These are phyloP conservation scores for Abrus precatorius DNA, from an alignment of 306 rosid species.

Conservation along the genomic window DNA sequence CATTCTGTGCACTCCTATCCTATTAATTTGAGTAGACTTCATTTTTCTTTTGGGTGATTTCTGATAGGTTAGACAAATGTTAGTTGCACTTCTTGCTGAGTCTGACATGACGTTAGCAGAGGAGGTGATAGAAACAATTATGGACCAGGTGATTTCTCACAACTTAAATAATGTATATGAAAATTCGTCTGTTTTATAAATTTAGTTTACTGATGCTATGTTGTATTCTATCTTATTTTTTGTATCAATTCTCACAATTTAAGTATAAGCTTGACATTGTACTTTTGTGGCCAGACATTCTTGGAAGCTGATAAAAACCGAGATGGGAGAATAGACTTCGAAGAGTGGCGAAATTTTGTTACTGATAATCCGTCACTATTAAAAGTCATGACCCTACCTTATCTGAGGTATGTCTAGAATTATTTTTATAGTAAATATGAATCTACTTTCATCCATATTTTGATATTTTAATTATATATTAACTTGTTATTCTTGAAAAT, in stretches of 20 bases:
- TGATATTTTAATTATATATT: slow-evolving; percentile 4
- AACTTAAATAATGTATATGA: background rate
- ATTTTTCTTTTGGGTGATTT: slow-evolving; percentile 21
- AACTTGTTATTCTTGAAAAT: slow-evolving; percentile 41
- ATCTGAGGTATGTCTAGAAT: slow-evolving; percentile 65
- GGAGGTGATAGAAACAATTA: slow-evolving; percentile 82
- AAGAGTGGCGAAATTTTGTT: slow-evolving; percentile 81
- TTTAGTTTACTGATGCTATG: background rate
- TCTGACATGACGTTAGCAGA: slow-evolving; percentile 97
- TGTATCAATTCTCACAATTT: background rate
- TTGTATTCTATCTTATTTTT: slow-evolving; percentile 11
- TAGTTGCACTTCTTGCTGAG: slow-evolving; percentile 94
- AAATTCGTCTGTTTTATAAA: slow-evolving; percentile 8
- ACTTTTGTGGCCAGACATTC: slow-evolving; percentile 72
- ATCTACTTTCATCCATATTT: slow-evolving; percentile 13
- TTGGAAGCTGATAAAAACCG: slow-evolving; percentile 83
- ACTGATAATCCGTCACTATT: slow-evolving; percentile 83
- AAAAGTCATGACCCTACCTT: slow-evolving; percentile 93
- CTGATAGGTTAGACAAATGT: slow-evolving; percentile 94
- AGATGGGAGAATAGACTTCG: slow-evolving; percentile 88
- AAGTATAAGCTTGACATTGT: slow-evolving; percentile 31
- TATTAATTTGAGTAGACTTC: slow-evolving; percentile 13
- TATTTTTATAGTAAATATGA: slow-evolving; percentile 7
- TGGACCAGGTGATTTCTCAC: slow-evolving; percentile 75
- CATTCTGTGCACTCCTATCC: background rate